phyloP scores from a whole-genome alignment of 345 rosid species.

The Mercurialis annua region DNA sequence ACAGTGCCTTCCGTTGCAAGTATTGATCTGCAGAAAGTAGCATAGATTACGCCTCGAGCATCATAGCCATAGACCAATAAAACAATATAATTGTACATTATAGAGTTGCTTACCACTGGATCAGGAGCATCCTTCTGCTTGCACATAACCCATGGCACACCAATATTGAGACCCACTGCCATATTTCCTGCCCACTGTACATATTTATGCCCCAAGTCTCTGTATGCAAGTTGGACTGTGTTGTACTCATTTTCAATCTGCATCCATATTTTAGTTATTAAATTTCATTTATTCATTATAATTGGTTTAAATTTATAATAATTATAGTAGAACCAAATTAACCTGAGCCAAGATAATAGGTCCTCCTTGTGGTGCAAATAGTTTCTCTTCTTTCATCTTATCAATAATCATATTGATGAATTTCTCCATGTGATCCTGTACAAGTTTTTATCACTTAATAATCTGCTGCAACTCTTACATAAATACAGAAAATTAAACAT shows the following conservation, averaged over 20 bases:
- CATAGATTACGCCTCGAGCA: background rate
- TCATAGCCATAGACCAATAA: background rate
- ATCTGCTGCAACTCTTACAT: background rate
- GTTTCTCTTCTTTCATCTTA: slow-evolving; percentile 42
- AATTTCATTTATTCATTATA: no score
- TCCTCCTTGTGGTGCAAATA: slow-evolving; percentile 76
- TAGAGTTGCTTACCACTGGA: slow-evolving; percentile 43
- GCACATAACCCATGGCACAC: slow-evolving; percentile 96
- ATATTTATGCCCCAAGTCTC: slow-evolving; percentile 54
- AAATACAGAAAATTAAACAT: background rate
- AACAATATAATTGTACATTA: no score
- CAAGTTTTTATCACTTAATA: background rate
- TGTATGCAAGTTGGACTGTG: slow-evolving; percentile 62
- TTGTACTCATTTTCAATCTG: slow-evolving; percentile 94
- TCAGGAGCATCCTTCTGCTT: slow-evolving; percentile 85
- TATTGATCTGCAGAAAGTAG: slow-evolving; percentile 53
- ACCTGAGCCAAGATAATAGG: slow-evolving; percentile 74
- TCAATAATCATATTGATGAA: slow-evolving; percentile 43
- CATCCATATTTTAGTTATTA: no score
- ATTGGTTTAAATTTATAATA: no score
- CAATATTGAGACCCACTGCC: slow-evolving; percentile 47
- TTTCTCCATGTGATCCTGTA: slow-evolving; percentile 55
- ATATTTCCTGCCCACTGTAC: slow-evolving; percentile 70
- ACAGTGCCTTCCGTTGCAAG: slow-evolving; percentile 97
- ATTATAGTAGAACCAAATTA: background rate